A percentile compares a stretch with the other conserved stretches of the same genome.
phyloP scores from a whole-genome alignment of 768 basidiomycete genomes.

The Amanita polypyramis region DNA sequence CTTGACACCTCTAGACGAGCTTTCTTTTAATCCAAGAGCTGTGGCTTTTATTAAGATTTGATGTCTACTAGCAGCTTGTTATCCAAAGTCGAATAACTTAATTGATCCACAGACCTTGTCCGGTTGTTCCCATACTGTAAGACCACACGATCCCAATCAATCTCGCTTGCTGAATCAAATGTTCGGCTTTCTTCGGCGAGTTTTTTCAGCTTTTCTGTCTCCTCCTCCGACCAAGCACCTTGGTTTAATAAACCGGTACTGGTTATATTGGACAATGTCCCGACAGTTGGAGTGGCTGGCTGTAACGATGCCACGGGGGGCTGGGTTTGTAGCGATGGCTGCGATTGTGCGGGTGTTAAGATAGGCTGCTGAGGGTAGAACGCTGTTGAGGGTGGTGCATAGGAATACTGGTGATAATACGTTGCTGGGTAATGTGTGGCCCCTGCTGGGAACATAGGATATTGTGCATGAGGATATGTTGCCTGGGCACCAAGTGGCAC shows the following conservation, averaged over 20 bases:
- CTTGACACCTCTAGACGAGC: slow-evolving; percentile 50
- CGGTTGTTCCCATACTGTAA: slow-evolving; percentile 64
- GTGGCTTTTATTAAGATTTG: slow-evolving; percentile 81
- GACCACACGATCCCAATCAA: slow-evolving; percentile 75
- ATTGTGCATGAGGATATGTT: slow-evolving; percentile 33
- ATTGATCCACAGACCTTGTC: slow-evolving; percentile 41
- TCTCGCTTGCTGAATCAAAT: slow-evolving; percentile 39
- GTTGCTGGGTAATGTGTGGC: slow-evolving; percentile 45
- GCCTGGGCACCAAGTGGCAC: slow-evolving; percentile 50
- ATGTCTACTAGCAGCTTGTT: slow-evolving; percentile 34
- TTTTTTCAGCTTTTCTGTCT: slow-evolving; percentile 56
- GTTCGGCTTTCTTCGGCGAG: slow-evolving; percentile 59
- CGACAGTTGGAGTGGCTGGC: slow-evolving; percentile 12
- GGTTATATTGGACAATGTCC: slow-evolving; percentile 19
- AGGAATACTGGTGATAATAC: slow-evolving; percentile 48
- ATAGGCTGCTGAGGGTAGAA: slow-evolving; percentile 12
- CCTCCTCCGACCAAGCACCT: slow-evolving; percentile 73
- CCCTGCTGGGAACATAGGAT: slow-evolving; percentile 26
- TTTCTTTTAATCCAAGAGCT: slow-evolving; percentile 67
- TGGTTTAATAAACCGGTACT: slow-evolving; percentile 39
- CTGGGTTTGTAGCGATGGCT: slow-evolving; percentile 4
- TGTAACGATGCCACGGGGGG: background rate
- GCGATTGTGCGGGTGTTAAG: slow-evolving; percentile 10
- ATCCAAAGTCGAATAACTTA: background rate
- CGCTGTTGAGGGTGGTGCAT: slow-evolving; percentile 12